Conservation (phyloP, 2,329 filamentous ascomycete genomes). For the Monosporascus sp. region DNA sequence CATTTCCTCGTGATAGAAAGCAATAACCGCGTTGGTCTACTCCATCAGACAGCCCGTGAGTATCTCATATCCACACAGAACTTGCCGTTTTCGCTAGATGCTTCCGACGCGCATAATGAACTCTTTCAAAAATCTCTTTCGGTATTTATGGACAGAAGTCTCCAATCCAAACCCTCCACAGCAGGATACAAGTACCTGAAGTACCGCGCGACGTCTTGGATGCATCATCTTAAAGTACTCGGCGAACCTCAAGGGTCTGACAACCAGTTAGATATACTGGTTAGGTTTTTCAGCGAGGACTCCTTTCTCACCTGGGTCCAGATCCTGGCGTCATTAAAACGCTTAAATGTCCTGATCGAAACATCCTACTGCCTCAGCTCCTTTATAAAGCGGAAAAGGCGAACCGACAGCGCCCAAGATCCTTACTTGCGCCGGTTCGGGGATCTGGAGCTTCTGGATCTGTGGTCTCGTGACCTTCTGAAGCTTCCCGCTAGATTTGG, state of each 20-base stretch:
- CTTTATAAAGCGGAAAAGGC: not conserved
- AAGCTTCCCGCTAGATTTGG: constrained; percentile 9
- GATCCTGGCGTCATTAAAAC: constrained; percentile 4
- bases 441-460: constrained; percentile 7
- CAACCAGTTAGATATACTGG: not conserved
- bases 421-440: not conserved
- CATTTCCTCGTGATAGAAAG: constrained; percentile 10
- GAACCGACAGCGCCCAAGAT: not conserved
- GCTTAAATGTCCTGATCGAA: constrained; percentile 2
- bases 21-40: constrained; percentile 2
- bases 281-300: constrained; percentile 4
- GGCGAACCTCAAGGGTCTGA: not conserved
- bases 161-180: constrained; percentile 1
- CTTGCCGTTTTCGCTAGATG: constrained; percentile 1
- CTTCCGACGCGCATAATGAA: not conserved
- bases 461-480: constrained; percentile 9
- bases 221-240: constrained; percentile 3
- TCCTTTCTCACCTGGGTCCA: constrained; percentile 10
- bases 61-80: constrained; percentile 4
- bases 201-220: constrained; percentile 7
- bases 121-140: constrained; percentile 1
- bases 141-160: not conserved
- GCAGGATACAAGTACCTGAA: not conserved
- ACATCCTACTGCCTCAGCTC: constrained; percentile 2
- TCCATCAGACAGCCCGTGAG: constrained; percentile 12